Base-by-base conservation (phyloP, 306 rosid species). In the Parietaria judaica region DNA sequence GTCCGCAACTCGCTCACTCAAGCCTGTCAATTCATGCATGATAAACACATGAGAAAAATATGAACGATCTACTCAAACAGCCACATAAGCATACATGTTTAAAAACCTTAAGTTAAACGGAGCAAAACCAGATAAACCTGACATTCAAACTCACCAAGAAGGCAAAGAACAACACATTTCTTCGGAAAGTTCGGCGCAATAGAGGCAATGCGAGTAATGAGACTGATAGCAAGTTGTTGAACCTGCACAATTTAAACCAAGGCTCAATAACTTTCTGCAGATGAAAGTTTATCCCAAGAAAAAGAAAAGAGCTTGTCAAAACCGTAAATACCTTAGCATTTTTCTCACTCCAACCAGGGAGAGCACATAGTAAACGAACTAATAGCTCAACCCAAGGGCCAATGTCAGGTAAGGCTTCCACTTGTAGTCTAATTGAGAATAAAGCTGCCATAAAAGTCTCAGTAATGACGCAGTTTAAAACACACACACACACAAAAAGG, bases 331-430 rank as follows among this genome's bases (percentile, higher is more conserved):
- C 99, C 97, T 94, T 97, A 83, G 89, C 99, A 74, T 94, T 94
- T 75, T 94, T 94, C 78, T 94, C 99, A 53, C 84, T 80, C 99
- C 99, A 94, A 36, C 99, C 99, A 70, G 99, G 99, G 70, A 89
- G 78, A 72, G 79, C 65, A 66, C 97, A 86, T 34, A 94, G 79
- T 74, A 94, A 78, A 69, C 94, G 92, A 75, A 89, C 68, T 65
- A 94, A 78, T 67, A 94, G 75, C 74, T 89, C 99, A 53, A 78
- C 89, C 3, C 86, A 86, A 36, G 60, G 80, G 61, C 77, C 72
- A 73, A 94, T 86, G 60, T 73, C 83, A 60, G 81, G 84, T 61
- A 94, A 75, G 66, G 83, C 83, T 70, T 89, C 95, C 15, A 94
- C 95, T 78, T 84, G 85, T 73, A 83, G 83, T 71, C 84, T 94